Evolutionary conservation across 1,139 yeast species (phyloP).

Genomic region (Wickerhamomyces sp.): DNA sequence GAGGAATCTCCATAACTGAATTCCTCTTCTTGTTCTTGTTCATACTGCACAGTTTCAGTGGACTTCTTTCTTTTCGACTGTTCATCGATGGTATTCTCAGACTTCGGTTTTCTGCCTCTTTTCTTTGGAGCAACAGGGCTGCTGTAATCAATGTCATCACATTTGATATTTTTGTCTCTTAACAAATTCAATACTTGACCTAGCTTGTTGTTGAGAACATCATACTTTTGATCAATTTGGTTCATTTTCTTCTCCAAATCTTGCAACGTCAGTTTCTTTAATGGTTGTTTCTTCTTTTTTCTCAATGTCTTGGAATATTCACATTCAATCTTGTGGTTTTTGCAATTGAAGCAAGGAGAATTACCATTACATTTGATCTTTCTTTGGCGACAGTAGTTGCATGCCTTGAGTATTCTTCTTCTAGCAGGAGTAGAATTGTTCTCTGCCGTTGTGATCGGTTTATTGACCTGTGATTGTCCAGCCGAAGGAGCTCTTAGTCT

Average conservation of each 20-base stretch:
- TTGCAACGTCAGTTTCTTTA: constrained; percentile 18
- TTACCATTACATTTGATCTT: constrained; percentile 68
- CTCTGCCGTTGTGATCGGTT: background rate
- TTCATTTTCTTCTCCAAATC: constrained; percentile 19
- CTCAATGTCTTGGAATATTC: constrained; percentile 20
- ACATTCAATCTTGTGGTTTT: constrained; percentile 32
- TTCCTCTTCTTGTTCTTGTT: constrained; percentile 1
- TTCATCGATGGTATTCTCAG: background rate
- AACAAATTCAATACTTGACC: constrained; percentile 10
- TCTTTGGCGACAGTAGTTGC: constrained; percentile 62
- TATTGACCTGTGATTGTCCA: background rate
- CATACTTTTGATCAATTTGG: constrained; percentile 16
- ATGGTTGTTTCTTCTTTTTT: constrained; percentile 16
- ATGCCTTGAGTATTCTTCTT: constrained; percentile 30
- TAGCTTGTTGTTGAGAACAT: constrained; percentile 11
- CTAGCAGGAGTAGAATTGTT: constrained; percentile 7
- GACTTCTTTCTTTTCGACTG: constrained; percentile 1
- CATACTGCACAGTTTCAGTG: constrained; percentile 4
- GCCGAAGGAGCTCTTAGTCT: background rate
- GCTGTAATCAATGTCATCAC: background rate
- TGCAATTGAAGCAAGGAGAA: constrained; percentile 61
- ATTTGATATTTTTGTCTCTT: constrained; percentile 6
- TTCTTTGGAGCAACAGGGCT: background rate
- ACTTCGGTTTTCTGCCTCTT: constrained; percentile 1
- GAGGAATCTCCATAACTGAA: background rate